Percentiles rank a stretch among this genome's conserved stretches.
phyloP scores from a whole-genome alignment of 139 green algal species.

The Spirogloea muscicola region DNA sequence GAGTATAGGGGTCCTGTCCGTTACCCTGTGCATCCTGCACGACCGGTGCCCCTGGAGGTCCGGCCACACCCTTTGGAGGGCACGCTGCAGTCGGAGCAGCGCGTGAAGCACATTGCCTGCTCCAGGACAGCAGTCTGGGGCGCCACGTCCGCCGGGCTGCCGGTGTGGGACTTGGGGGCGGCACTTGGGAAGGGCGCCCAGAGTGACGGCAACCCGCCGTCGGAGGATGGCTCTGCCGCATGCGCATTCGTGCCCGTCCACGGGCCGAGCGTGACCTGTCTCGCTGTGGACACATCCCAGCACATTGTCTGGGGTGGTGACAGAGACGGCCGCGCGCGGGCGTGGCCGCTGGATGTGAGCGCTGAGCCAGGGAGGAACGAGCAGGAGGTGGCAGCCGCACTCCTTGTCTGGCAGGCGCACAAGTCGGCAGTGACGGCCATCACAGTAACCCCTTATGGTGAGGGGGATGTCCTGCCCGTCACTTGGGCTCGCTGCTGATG shows the following conservation, averaged over 20 bases:
- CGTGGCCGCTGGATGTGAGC: not conserved
- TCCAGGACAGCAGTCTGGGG: too few species aligned
- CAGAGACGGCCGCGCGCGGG: slow-evolving; percentile 27
- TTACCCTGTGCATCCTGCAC: too few species aligned
- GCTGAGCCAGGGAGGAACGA: not conserved
- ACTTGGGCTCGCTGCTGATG: not conserved
- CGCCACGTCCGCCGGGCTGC: too few species aligned
- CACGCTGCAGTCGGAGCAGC: too few species aligned
- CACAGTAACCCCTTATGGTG: slow-evolving; percentile 11
- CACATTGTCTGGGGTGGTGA: slow-evolving; percentile 23
- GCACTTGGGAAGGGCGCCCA: too few species aligned
- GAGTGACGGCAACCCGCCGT: too few species aligned
- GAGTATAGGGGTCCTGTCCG: too few species aligned
- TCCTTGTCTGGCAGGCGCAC: slow-evolving; percentile 21
- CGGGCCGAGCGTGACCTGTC: slow-evolving; percentile 3
- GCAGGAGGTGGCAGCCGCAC: too few species aligned
- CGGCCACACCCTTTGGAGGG: too few species aligned
- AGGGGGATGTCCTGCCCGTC: not conserved
- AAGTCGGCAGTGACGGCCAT: slow-evolving; percentile 3
- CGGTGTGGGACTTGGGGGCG: too few species aligned
- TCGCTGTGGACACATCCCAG: slow-evolving; percentile 9
- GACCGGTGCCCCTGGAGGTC: too few species aligned
- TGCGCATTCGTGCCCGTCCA: not conserved
- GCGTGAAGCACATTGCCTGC: too few species aligned
- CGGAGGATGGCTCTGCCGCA: slow-evolving; percentile 16